Base-by-base conservation (phyloP, 129 eudicot genomes). In the Escallonia rubra region DNA sequence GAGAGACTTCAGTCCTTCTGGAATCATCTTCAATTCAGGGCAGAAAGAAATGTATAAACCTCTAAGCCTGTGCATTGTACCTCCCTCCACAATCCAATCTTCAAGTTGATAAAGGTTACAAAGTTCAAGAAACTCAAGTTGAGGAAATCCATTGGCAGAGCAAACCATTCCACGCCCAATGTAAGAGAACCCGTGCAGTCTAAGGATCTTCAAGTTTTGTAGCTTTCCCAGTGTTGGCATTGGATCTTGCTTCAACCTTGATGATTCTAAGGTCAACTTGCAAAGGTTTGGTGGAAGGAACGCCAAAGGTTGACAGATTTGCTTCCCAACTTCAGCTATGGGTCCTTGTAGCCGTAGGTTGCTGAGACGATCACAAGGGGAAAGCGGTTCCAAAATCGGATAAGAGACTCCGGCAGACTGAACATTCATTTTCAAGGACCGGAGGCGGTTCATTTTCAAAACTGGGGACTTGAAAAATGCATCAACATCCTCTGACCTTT, bases 61-160 rank as follows among this genome's bases (percentile, higher is more conserved):
- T 41, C 16, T 41, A 13, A 71, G 68, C 50, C 10, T 41, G 8
- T 16, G 49, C 42, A 71, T 4, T 13, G 68, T 39, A n/a, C 76
- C 68, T 4, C 61, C 58, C 10, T 41, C 48, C 62, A 71, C 52
- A 0, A 5, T 13, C 68, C 67, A 61, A 9, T 50, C 69, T 42
- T 61, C 69, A 2, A 71, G 68, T 7, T 50, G 48, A 42, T 58
- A 48, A 3, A 71, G 40, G 15, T 52, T 71, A 68, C 76, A 62
- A 43, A 71, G 56, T 15, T 71, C 63, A 2, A 71, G 63, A 14
- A 68, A 39, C 43, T 47, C 52, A 56, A 68, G 72, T 41, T 55
- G 45, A 5, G 66, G 62, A 43, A 71, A 71, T 4, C 68, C 76
- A 49, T 63, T 43, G 43, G 62, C 41, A 0, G 68, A 61, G 68